Conservation (phyloP, 1,284 basidiomycete genomes). For the Cutaneotrichosporon arboriforme region DNA sequence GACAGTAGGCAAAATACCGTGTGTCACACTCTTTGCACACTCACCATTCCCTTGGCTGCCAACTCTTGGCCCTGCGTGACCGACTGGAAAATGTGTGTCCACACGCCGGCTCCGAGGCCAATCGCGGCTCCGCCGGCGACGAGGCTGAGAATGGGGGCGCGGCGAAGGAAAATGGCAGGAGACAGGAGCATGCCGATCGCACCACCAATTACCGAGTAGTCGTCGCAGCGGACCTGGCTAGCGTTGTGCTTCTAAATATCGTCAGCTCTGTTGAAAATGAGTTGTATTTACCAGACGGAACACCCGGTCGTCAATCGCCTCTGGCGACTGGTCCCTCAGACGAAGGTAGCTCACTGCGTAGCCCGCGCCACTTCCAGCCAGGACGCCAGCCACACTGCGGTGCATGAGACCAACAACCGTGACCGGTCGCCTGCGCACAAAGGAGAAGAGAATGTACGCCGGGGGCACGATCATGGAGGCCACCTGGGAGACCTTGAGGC, state of each 20-base stretch:
- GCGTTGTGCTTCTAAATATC: conserved; percentile 26
- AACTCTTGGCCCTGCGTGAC: conserved; percentile 33
- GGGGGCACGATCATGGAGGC: conserved; percentile 36
- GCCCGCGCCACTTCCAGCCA: conserved; percentile 24
- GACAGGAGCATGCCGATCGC: conserved; percentile 34
- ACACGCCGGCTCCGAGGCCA: conserved; percentile 41
- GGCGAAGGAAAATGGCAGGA: conserved; percentile 40
- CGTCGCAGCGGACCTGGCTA: conserved; percentile 38
- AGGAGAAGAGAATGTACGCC: conserved; percentile 30
- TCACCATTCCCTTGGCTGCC: conserved; percentile 38
- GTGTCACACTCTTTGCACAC: conserved; percentile 8
- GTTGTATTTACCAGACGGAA: conserved; percentile 36
- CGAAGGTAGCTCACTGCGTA: conserved; percentile 26
- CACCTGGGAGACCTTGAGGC: conserved; percentile 39
- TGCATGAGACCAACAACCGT: conserved; percentile 31
- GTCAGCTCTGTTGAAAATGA: background rate
- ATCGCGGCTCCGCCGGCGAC: conserved; percentile 40
- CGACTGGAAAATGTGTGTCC: conserved; percentile 32
- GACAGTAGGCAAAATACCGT: too few species aligned
- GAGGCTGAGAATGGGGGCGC: conserved; percentile 33
- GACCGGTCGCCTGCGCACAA: conserved; percentile 30
- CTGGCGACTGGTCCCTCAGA: conserved; percentile 26
- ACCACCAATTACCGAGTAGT: conserved; percentile 45
- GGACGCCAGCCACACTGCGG: conserved; percentile 15
- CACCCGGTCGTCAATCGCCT: conserved; percentile 28